Evolutionary conservation across 2,329 filamentous ascomycete genomes (phyloP).

Genomic region (Hypoxylon sp.): DNA sequence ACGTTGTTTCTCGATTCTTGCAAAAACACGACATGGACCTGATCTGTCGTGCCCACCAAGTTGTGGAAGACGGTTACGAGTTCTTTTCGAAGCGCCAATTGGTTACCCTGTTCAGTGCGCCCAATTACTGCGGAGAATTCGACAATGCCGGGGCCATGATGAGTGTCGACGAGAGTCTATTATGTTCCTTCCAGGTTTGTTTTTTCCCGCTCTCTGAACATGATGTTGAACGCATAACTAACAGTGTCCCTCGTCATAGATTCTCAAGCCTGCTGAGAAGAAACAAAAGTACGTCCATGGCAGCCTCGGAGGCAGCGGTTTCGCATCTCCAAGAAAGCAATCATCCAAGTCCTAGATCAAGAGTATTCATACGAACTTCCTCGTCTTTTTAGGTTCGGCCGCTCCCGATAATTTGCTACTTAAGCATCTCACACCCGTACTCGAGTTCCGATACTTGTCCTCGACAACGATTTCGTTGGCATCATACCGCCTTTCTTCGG

Average conservation of each 20-base stretch:
- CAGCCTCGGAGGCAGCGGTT: constrained; percentile 78
- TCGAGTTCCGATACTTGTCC: constrained; percentile 48
- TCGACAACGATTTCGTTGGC: constrained; percentile 42
- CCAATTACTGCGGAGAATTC: constrained; percentile 99
- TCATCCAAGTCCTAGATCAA: constrained; percentile 73
- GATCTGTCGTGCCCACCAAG: constrained; percentile 98
- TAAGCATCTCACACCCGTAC: constrained; percentile 45
- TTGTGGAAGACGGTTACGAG: constrained; percentile 98
- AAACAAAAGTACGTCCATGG: constrained; percentile 99
- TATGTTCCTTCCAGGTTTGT: constrained; percentile 97
- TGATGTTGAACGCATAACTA: constrained; percentile 45
- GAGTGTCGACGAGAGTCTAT: constrained; percentile 97
- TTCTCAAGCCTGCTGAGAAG: constrained; percentile 99
- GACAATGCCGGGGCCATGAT: constrained; percentile 99
- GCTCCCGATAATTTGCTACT: constrained; percentile 76
- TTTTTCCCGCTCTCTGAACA: constrained; percentile 13
- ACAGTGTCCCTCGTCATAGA: constrained; percentile 66
- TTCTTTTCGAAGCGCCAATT: constrained; percentile 99
- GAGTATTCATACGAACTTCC: constrained; percentile 81
- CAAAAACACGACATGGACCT: constrained; percentile 99
- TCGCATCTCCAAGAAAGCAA: constrained; percentile 79
- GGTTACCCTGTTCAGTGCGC: constrained; percentile 96
- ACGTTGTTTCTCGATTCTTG: constrained; percentile 96
- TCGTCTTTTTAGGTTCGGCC: constrained; percentile 90
- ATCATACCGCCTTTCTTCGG: constrained; percentile 38